Evolutionary conservation across 345 rosid species (phyloP).

Genomic region (Gossypium stocksii): DNA sequence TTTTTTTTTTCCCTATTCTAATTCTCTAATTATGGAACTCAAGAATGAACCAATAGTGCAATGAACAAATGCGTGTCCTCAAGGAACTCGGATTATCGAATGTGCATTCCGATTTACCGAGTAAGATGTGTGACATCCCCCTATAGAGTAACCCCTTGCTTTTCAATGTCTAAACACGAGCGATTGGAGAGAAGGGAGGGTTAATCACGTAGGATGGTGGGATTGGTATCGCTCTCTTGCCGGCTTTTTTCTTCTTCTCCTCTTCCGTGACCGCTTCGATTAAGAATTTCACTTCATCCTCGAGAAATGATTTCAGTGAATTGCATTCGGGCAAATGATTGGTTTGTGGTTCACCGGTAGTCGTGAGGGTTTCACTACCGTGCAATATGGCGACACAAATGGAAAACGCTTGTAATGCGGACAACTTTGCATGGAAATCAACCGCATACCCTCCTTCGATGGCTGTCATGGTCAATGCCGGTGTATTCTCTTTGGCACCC

Average conservation of each 20-base stretch:
- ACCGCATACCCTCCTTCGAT: conserved; percentile 66
- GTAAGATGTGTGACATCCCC: background rate
- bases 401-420: conserved; percentile 88
- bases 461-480: conserved; percentile 57
- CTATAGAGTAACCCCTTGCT: background rate
- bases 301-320: conserved; percentile 60
- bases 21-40: conserved; percentile 16
- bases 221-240: conserved; percentile 34
- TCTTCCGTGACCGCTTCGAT: conserved; percentile 59
- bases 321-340: conserved; percentile 36
- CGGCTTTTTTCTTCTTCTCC: conserved; percentile 31
- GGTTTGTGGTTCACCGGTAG: conserved; percentile 28
- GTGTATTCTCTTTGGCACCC: conserved; percentile 68
- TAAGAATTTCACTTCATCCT: conserved; percentile 65
- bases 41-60: conserved; percentile 36
- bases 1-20: conserved; percentile 34
- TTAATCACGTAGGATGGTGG: conserved; percentile 60
- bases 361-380: conserved; percentile 33
- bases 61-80: conserved; percentile 15
- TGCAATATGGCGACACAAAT: conserved; percentile 76
- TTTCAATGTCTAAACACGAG: conserved; percentile 53
- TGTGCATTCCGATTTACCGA: background rate
- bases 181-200: conserved; percentile 91
- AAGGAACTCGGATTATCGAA: background rate
- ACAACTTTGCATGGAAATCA: conserved; percentile 86